A percentile compares a stretch with the other conserved stretches of the same genome.
Conservation (phyloP, 345 rosid species). For the Noccaea bulbosa region DNA sequence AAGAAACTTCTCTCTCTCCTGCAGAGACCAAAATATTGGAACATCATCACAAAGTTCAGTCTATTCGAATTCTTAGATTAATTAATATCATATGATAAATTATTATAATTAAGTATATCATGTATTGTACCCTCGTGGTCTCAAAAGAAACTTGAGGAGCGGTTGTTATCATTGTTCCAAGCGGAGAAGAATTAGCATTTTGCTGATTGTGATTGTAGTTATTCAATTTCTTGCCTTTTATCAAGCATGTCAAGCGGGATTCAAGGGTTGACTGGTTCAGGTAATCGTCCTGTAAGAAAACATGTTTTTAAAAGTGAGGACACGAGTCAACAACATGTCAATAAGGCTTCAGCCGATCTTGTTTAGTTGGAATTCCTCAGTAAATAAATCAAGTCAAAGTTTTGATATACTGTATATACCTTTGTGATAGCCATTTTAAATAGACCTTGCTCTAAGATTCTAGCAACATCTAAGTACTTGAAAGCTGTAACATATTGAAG, state of each 20-base stretch:
- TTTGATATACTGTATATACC: slow-evolving; percentile 43
- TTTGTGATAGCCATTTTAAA: slow-evolving; percentile 66
- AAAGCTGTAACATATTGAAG: too few species aligned
- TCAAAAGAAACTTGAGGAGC: slow-evolving; percentile 65
- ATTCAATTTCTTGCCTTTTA: slow-evolving; percentile 44
- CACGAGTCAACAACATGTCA: too few species aligned
- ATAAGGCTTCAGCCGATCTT: not conserved
- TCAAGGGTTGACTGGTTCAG: slow-evolving; percentile 61
- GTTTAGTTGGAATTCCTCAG: not conserved
- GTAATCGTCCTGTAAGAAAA: slow-evolving; percentile 62
- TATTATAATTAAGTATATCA: not conserved
- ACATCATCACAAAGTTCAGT: slow-evolving; percentile 4
- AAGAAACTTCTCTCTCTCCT: slow-evolving; percentile 83
- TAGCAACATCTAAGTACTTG: slow-evolving; percentile 63
- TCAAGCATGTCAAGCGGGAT: slow-evolving; percentile 52
- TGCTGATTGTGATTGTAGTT: slow-evolving; percentile 48
- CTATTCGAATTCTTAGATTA: not conserved
- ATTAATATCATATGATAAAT: not conserved
- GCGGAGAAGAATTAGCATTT: slow-evolving; percentile 54
- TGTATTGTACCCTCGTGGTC: slow-evolving; percentile 51
- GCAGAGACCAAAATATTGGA: slow-evolving; percentile 27
- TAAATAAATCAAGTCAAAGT: not conserved
- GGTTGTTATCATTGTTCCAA: slow-evolving; percentile 70
- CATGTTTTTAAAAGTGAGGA: too few species aligned
- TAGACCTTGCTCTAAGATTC: slow-evolving; percentile 85